Base-by-base conservation (phyloP, 2,329 filamentous ascomycete genomes). In the Venturia nashicola region DNA sequence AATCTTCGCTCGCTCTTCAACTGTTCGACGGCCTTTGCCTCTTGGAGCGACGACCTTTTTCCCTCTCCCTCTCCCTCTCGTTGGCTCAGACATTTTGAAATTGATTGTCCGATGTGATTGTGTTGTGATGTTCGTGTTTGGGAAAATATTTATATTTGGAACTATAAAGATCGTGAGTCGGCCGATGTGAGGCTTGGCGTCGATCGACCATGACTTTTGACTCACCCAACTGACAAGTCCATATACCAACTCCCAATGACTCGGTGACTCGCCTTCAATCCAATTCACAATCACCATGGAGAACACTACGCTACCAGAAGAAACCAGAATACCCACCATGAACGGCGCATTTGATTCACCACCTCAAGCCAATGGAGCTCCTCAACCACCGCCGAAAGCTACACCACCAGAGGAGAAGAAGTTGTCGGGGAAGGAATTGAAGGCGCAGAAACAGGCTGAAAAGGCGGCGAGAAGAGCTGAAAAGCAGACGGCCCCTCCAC, bases 371-470 rank as follows among this genome's bases (percentile, higher is more conserved):
- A 61, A 59, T 18, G 51, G 39, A 34, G 40, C 62, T 2, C 32
- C 63, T 3, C 68, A 68, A n/a, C 44, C 67, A 55, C 67, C 68
- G 59, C 64, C 69, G 18, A 65, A 67, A 32, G 67, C 67, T 23
- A 67, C 67, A 40, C 67, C 67, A 14, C 67, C 67, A 20, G 70
- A 68, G 39, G 71, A 75, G 57, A 70, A 73, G 69, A 89, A 90
- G 73, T 78, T 89, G 40, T 85, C 88, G 1, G 82, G 83, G 43
- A 91, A 90, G 23, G 89, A 96, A 75, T 73, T 96, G 71, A 97
- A 97, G 77, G 93, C 92, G 71, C 86, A 85, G 73, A 88, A 88
- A 66, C 93, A 96, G 74, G 92, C 90, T 40, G 93, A 97, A 74
- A 97, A 97, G 78, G 88, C 89, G 62, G 91, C 91, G 59, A 83